Conservation (phyloP, 371 early-diverging fungal species). For the Mucor lusitanicus region DNA sequence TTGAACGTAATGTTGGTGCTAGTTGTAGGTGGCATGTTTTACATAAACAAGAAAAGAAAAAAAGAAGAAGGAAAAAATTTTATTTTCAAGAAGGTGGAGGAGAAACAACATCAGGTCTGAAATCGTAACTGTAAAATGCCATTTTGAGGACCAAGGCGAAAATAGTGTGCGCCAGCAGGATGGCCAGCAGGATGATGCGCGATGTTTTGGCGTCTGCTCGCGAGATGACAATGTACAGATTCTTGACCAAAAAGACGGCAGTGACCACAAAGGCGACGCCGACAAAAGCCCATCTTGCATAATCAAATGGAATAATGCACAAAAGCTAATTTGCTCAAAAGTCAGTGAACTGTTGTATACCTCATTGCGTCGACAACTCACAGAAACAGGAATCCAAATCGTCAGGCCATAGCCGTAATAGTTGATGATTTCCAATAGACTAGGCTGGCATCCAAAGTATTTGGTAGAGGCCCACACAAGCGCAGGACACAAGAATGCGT, state of each 20-base stretch:
- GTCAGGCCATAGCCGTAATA: slow-evolving; percentile 92
- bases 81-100: not conserved
- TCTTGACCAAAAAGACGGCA: slow-evolving; percentile 53
- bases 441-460: slow-evolving; percentile 82
- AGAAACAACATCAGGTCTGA: not conserved
- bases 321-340: slow-evolving; percentile 60
- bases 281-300: slow-evolving; percentile 71
- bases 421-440: slow-evolving; percentile 79
- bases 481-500: slow-evolving; percentile 71
- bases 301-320: slow-evolving; percentile 68
- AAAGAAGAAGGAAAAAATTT: not conserved
- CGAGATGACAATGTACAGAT: slow-evolving; percentile 65
- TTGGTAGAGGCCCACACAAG: slow-evolving; percentile 81
- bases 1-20: slow-evolving; percentile 24
- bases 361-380: too few relatives aligned
- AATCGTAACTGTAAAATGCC: slow-evolving; percentile 70
- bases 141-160: slow-evolving; percentile 82
- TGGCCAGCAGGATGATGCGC: slow-evolving; percentile 65
- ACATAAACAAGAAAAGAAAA: not conserved
- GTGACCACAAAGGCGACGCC: slow-evolving; percentile 50
- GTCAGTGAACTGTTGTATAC: too few relatives aligned
- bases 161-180: slow-evolving; percentile 68
- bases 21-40: not conserved
- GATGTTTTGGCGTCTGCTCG: slow-evolving; percentile 66
- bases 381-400: slow-evolving; percentile 91